Conservation (phyloP, 1,284 basidiomycete genomes). For the Rhizoctonia solani region DNA sequence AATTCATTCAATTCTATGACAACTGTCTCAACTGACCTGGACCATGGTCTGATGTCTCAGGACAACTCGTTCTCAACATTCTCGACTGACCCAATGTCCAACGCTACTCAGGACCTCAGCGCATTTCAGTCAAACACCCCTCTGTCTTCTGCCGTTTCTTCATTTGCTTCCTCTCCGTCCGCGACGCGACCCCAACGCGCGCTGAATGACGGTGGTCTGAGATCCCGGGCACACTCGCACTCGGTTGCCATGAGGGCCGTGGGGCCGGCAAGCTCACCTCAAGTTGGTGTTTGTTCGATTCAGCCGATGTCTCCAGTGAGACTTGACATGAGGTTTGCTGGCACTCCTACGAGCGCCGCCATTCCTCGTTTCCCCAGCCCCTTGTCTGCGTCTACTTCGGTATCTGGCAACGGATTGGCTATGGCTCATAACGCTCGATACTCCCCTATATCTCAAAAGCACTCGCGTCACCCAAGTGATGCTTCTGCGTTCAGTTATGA, state of each 20-base stretch:
- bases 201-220: background rate
- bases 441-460: constrained; percentile 22
- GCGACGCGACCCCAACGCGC: background rate
- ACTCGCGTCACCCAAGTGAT: constrained; percentile 31
- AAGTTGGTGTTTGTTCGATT: background rate
- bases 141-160: constrained; percentile 13
- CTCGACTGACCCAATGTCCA: constrained; percentile 14
- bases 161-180: constrained; percentile 24
- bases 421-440: constrained; percentile 12
- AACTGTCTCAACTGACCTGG: background rate
- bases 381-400: constrained; percentile 24
- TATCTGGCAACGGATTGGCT: constrained; percentile 22
- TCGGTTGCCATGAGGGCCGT: constrained; percentile 14
- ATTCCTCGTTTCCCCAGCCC: constrained; percentile 27
- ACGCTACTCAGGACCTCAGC: constrained; percentile 16
- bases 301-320: constrained; percentile 22
- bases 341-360: constrained; percentile 13
- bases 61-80: constrained; percentile 22
- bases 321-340: constrained; percentile 23
- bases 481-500: constrained; percentile 26
- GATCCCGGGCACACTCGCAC: constrained; percentile 19
- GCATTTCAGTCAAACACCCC: constrained; percentile 2
- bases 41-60: background rate
- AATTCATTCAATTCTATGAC: constrained; percentile 4
- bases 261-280: constrained; percentile 15